A percentile compares a stretch with the other conserved stretches of the same genome.
Conservation (phyloP, 345 rosid species). For the Arabidopsis thaliana region DNA sequence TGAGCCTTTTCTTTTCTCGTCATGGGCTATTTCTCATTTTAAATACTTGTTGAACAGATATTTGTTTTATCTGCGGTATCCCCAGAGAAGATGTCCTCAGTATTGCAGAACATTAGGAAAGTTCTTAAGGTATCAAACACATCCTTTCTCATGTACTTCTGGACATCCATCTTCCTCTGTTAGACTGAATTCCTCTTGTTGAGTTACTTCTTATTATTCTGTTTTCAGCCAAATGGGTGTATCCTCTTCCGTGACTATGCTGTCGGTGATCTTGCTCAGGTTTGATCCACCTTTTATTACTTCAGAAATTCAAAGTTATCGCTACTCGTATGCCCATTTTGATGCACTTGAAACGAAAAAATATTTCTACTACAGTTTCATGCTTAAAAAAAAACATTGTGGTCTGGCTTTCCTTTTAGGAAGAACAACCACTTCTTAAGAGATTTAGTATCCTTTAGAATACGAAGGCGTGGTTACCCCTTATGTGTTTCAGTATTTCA, state of each 20-base stretch:
- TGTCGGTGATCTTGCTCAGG: slow-evolving; percentile 94
- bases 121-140: slow-evolving; percentile 67
- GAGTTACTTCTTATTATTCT: slow-evolving; percentile 10
- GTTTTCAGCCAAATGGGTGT: slow-evolving; percentile 71
- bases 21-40: slow-evolving; percentile 25
- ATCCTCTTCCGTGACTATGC: slow-evolving; percentile 92
- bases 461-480: slow-evolving; percentile 14
- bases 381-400: background rate
- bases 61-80: slow-evolving; percentile 94
- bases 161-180: background rate
- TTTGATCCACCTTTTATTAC: slow-evolving; percentile 39
- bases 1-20: slow-evolving; percentile 10
- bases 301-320: background rate
- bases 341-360: background rate
- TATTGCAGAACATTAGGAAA: slow-evolving; percentile 70
- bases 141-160: slow-evolving; percentile 3
- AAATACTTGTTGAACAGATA: slow-evolving; percentile 75
- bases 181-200: slow-evolving; percentile 1
- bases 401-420: background rate
- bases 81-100: slow-evolving; percentile 88
- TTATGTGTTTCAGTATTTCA: slow-evolving; percentile 27
- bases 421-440: background rate
- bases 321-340: background rate
- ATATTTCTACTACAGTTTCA: background rate
- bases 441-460: background rate